Base-by-base conservation (phyloP, 1,139 yeast species). In the Wickerhamomyces sp. region DNA sequence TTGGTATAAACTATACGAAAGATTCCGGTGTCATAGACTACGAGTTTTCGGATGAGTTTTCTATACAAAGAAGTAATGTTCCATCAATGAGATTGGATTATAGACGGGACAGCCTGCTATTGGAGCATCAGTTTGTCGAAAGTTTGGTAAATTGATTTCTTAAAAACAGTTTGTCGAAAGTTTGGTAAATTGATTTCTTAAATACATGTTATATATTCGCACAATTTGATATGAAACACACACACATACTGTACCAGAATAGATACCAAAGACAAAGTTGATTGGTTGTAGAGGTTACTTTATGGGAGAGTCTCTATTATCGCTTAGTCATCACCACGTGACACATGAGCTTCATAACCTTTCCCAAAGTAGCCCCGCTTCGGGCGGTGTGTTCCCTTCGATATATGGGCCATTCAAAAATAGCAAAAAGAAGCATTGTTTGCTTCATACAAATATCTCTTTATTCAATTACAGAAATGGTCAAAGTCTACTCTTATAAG, bases 401-500 rank as follows among this genome's bases (percentile, higher is more conserved):
- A 29, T 29, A 10, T 11, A 10, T 29, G 31, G 31, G 13, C 13
- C 13, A 10, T 10, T 9, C 31, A 29, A 29, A 11, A 10, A 29
- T 10, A 29, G 31, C 31, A 29, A 33, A 33, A n/a, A n/a, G n/a
- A 18, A 18, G 23, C 23, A 18, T 18, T 18, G 23, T 33, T 10
- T 3, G 15, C 27, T 14, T 14, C 15, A 23, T 34, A 18, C 23
- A 18, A 5, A 18, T 18, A 18, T n/a, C 23, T 34, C 9, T 23
- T 3, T 6, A 29, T 29, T 29, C 31, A 29, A 29, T 10, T 10
- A 13, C 9, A 4, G 27, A 41, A 42, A 68, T 67, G 72, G 71
- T 65, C 27, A 61, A 68, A 44, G 78, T 84, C 4, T 73, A 74
- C 60, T 68, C 84, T 2, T 76, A 75, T 56, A 60, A 73, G 14